Conservation (phyloP, 257 asterid species). For the Anisodus tanguticus region DNA sequence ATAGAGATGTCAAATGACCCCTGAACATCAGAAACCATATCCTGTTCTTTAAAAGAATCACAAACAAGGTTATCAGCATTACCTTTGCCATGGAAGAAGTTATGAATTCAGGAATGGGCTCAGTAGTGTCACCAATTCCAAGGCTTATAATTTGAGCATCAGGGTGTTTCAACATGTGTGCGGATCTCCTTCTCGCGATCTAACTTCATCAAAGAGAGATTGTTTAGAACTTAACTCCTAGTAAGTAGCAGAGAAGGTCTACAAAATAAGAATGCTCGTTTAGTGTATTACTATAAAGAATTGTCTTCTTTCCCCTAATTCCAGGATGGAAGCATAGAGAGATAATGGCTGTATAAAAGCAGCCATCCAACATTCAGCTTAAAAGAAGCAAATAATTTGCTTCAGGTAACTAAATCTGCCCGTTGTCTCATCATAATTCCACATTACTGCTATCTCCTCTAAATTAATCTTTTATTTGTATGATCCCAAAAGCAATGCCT, state of each 20-base stretch:
- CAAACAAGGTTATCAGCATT: slow-evolving; percentile 30
- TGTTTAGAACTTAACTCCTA: slow-evolving; percentile 11
- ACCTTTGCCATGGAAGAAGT: slow-evolving; percentile 93
- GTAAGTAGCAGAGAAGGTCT: not conserved
- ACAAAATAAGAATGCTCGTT: not conserved
- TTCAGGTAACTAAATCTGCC: slow-evolving; percentile 10
- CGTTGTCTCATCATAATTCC: not conserved
- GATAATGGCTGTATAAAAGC: not conserved
- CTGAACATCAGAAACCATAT: not conserved
- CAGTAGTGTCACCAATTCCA: slow-evolving; percentile 98
- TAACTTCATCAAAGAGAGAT: slow-evolving; percentile 36
- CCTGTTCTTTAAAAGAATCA: not conserved
- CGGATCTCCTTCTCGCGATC: slow-evolving; percentile 85
- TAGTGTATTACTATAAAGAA: not conserved
- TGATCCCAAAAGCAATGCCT: slow-evolving; percentile 4
- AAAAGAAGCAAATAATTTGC: not conserved
- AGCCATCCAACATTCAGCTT: not conserved
- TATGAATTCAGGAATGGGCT: slow-evolving; percentile 91
- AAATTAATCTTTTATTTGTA: not conserved
- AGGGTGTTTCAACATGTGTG: slow-evolving; percentile 76
- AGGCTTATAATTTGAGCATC: slow-evolving; percentile 94
- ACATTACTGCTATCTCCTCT: not conserved
- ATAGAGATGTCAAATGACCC: slow-evolving; percentile 6
- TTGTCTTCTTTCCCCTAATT: not conserved
- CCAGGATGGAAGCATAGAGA: not conserved